Base-by-base conservation (phyloP, 257 asterid species). In the Prunella vulgaris region DNA sequence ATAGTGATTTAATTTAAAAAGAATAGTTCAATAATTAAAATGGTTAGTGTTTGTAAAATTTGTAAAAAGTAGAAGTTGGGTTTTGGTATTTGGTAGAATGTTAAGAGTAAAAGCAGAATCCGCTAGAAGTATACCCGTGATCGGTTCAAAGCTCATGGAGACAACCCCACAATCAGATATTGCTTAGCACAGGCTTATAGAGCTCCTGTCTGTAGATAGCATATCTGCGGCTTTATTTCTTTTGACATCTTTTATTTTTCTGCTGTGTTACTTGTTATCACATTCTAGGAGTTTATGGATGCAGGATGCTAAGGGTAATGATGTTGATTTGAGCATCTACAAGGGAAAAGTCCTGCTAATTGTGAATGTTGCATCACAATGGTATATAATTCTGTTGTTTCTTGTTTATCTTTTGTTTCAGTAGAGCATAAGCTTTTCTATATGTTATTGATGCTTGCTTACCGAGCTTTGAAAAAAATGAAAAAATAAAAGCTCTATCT, bases 361-460 rank as follows among this genome's bases (percentile, higher is more conserved):
- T 8, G 89, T 85, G 68, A 87, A 87, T 65, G 96, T 87, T 68
- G 94, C 96, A 58, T 89, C 94, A 10, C 84, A 89, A 52, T 87
- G 94, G 94, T 89, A 82, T 66, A 77, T 2, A 42, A 8, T 61
- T 70, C 49, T 56, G 5, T 40, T 20, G 8, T 53, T 27, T 46
- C 75, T 24, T 33, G 40, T 22, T 72, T 52, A 28, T 28, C 18
- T 25, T 15, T 40, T 56, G 1, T 25, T 25, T 46, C 13, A 24
- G 54, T 49, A 33, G 46, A 9, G 3, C 17, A 18, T 57, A 7
- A 27, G 61, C 70, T 17, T 67, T 60, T 32, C 38, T n/a, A n/a
- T 15, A 1, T 3, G 38, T 38, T 5, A 3, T 53, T 13, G 0
- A 30, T 44, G 44, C 52, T 48, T 9, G 49, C 40, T 24, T 21